Evolutionary conservation across 2,329 filamentous ascomycete genomes (phyloP).

Genomic region (Sporothrix brasiliensis): DNA sequence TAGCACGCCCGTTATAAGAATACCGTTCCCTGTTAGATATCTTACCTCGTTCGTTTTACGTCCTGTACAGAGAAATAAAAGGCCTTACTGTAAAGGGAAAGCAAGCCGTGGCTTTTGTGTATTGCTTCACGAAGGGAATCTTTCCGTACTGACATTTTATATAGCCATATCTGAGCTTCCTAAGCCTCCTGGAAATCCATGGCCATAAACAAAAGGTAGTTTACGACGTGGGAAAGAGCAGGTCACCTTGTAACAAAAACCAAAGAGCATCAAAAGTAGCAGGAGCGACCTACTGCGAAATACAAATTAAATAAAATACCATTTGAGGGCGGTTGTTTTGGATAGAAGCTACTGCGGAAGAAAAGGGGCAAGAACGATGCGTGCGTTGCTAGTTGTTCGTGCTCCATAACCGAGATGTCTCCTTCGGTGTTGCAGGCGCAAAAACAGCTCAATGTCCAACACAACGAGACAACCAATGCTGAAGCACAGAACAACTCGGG

Average conservation of each 20-base stretch:
- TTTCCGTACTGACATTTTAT: background rate
- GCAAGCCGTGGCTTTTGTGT: background rate
- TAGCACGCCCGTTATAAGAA: slow-evolving; percentile 3
- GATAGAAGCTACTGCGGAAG: slow-evolving; percentile 25
- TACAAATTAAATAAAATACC: background rate
- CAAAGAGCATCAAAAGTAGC: slow-evolving; percentile 2
- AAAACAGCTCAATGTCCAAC: background rate
- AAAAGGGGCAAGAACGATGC: slow-evolving; percentile 31
- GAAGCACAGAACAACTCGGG: slow-evolving; percentile 6
- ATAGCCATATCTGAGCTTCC: too few species aligned
- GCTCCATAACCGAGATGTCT: slow-evolving; percentile 4
- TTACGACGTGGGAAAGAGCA: background rate
- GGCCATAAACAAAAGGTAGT: background rate
- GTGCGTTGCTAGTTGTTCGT: slow-evolving; percentile 14
- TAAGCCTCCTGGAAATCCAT: background rate
- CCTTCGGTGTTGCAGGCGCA: background rate
- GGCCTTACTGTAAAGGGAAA: background rate
- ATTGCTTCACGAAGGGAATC: background rate
- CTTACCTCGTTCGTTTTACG: background rate
- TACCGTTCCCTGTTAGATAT: background rate
- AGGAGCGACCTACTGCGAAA: slow-evolving; percentile 1
- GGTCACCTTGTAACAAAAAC: background rate
- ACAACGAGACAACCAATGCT: background rate
- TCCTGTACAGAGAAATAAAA: background rate
- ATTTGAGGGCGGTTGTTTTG: background rate